phyloP scores from a whole-genome alignment of 257 asterid genomes.

The Anisodus acutangulus region DNA sequence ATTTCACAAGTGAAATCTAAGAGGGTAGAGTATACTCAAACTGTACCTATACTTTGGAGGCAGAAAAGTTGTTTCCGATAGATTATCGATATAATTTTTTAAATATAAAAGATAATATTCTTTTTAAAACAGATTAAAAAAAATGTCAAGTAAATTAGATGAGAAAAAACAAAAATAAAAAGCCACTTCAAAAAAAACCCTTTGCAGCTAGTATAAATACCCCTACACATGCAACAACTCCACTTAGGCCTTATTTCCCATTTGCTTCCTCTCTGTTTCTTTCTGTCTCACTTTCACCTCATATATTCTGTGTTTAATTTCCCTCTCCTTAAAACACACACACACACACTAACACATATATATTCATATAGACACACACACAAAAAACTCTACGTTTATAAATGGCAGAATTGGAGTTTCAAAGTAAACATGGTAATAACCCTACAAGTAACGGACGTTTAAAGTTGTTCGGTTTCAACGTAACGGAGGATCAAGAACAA shows the following conservation, averaged over 20 bases:
- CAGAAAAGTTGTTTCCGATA: no score
- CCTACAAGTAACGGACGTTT: conserved; percentile 49
- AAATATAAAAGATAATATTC: no score
- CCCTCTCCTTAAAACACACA: background rate
- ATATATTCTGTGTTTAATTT: background rate
- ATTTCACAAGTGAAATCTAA: no score
- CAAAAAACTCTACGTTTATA: background rate
- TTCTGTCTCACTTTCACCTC: conserved; percentile 31
- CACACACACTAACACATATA: background rate
- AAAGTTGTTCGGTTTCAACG: conserved; percentile 86
- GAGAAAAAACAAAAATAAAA: background rate
- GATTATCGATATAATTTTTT: no score
- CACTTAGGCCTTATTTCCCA: conserved; percentile 35
- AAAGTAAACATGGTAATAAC: conserved; percentile 49
- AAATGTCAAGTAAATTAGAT: no score
- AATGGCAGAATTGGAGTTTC: conserved; percentile 70
- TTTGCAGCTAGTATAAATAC: conserved; percentile 65
- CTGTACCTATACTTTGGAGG: no score
- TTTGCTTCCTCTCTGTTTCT: conserved; percentile 30
- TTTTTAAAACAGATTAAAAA: no score
- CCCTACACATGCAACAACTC: conserved; percentile 66
- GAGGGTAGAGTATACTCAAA: no score
- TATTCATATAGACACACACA: background rate
- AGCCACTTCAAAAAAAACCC: background rate
- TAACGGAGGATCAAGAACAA: conserved; percentile 53